Evolutionary conservation across 2,329 filamentous ascomycete species (phyloP).

Genomic region (Fusarium torulosum): DNA sequence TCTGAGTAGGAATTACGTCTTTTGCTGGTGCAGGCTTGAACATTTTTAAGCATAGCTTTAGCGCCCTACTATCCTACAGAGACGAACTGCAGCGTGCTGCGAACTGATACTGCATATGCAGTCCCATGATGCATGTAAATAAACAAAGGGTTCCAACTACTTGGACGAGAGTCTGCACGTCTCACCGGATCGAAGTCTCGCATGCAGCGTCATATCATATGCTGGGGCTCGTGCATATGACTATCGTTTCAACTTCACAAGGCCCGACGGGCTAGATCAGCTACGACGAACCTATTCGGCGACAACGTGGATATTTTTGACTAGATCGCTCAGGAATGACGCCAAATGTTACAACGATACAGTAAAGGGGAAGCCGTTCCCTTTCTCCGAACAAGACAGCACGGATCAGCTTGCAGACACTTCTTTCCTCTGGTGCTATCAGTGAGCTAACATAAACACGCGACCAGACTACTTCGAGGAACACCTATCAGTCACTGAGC

Average conservation of each 20-base stretch:
- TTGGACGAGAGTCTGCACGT: constrained; percentile 7
- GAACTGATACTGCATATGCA: constrained; percentile 14
- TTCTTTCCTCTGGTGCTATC: not conserved
- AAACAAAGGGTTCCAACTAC: constrained; percentile 3
- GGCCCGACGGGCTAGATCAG: not conserved
- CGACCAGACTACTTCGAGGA: constrained; percentile 9
- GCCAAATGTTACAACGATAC: not conserved
- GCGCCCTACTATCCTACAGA: constrained; percentile 13
- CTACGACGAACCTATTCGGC: constrained; percentile 1
- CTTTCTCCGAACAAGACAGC: constrained; percentile 3
- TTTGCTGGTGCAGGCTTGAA: not conserved
- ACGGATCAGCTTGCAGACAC: not conserved
- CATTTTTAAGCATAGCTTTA: constrained; percentile 3
- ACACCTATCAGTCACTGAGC: constrained; percentile 15
- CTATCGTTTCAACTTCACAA: constrained; percentile 23
- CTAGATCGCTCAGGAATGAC: not conserved
- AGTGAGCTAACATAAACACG: not conserved
- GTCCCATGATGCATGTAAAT: constrained; percentile 8
- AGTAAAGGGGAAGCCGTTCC: not conserved
- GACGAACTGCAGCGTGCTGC: constrained; percentile 2
- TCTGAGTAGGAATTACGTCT: not conserved
- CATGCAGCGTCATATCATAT: constrained; percentile 7
- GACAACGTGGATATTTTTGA: not conserved
- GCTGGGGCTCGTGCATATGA: not conserved
- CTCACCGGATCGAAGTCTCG: constrained; percentile 21